phyloP scores from a whole-genome alignment of 2,329 filamentous ascomycete species.

The Ascochyta rabiei region DNA sequence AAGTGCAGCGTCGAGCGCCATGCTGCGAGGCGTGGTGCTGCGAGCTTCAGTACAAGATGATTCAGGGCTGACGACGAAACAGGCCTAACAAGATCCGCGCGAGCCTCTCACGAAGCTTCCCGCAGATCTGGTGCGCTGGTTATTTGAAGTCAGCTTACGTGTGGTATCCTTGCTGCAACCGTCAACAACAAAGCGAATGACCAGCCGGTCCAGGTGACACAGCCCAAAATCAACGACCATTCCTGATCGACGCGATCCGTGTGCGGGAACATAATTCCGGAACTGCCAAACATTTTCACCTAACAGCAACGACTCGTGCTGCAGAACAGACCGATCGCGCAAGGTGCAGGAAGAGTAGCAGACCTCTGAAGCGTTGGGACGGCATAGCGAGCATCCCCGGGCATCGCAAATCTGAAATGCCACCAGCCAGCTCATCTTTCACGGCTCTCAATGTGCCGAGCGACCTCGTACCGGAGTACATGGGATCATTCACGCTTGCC shows the following conservation, averaged over 20 bases:
- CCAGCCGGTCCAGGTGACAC: constrained; percentile 43
- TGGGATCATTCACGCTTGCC: constrained; percentile 48
- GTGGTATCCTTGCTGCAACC: constrained; percentile 43
- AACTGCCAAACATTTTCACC: constrained; percentile 16
- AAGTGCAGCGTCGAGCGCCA: constrained; percentile 3
- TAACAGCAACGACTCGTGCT: constrained; percentile 18
- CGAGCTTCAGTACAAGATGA: constrained; percentile 21
- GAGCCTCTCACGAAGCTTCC: constrained; percentile 38
- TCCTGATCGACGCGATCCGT: constrained; percentile 18
- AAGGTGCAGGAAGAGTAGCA: constrained; percentile 16
- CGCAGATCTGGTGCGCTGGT: constrained; percentile 43
- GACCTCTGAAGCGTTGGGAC: constrained; percentile 17
- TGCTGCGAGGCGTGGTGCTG: constrained; percentile 1
- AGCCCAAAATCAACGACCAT: constrained; percentile 38
- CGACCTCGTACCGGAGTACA: constrained; percentile 48
- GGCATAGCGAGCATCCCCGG: constrained; percentile 13
- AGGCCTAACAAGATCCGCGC: constrained; percentile 38
- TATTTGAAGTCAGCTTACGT: constrained; percentile 47
- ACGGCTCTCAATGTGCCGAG: constrained; percentile 48
- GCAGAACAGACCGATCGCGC: constrained; percentile 16
- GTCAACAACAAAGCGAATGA: constrained; percentile 46
- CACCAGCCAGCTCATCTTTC: constrained; percentile 49
- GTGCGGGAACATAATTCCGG: constrained; percentile 5
- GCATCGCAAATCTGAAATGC: constrained; percentile 35
- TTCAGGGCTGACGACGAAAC: constrained; percentile 33